Evolutionary conservation across 257 asterid species (phyloP).

Genomic region (Rauvolfia tetraphylla): DNA sequence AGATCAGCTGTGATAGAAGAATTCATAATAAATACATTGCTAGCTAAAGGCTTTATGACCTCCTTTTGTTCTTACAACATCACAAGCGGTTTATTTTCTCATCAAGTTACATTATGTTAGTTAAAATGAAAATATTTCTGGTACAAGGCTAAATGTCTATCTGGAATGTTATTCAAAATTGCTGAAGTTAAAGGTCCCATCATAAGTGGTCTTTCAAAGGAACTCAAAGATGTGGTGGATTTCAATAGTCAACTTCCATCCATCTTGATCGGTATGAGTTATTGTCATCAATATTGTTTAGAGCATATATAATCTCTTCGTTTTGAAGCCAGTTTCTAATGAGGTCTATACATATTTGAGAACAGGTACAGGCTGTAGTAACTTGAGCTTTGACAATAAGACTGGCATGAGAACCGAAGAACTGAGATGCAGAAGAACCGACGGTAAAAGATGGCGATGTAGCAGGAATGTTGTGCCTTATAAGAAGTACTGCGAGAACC

Average conservation of each 20-base stretch:
- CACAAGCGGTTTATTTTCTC: background rate
- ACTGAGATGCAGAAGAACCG: conserved; percentile 67
- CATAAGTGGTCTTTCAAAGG: background rate
- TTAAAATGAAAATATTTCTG: background rate
- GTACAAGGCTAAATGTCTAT: background rate
- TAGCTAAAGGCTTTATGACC: background rate
- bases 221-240: too few species aligned
- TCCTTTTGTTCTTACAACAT: background rate
- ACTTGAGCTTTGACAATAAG: conserved; percentile 19
- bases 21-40: background rate
- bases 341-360: background rate
- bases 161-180: background rate
- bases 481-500: conserved; percentile 55
- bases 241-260: too few species aligned
- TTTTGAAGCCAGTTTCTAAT: conserved; percentile 6
- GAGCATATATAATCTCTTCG: background rate
- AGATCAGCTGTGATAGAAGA: background rate
- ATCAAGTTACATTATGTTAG: background rate
- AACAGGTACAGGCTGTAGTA: conserved; percentile 14
- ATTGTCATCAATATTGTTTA: background rate
- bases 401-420: conserved; percentile 23
- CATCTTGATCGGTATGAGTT: background rate
- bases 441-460: conserved; percentile 78
- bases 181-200: background rate
- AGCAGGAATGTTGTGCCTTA: conserved; percentile 33